Percentiles rank a stretch among this genome's conserved stretches.
Evolutionary conservation across 306 rosid genomes (phyloP).

Genomic region (Bauhinia variegata): DNA sequence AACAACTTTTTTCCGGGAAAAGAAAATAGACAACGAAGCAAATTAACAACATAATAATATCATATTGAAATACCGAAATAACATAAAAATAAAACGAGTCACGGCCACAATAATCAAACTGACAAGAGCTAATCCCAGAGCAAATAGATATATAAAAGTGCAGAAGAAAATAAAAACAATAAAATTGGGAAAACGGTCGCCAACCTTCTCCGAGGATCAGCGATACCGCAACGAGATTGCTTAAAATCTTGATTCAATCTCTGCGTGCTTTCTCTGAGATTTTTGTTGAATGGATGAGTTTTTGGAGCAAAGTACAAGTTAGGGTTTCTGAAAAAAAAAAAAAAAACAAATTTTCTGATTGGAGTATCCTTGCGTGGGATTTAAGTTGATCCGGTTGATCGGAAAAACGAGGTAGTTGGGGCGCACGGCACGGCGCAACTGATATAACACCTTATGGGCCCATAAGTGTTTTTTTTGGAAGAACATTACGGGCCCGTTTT

Average conservation of each 20-base stretch:
- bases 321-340: slow-evolving; percentile 39
- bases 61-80: too few relatives aligned
- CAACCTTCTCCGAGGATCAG: slow-evolving; percentile 39
- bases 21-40: too few relatives aligned
- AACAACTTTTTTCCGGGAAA: too few relatives aligned
- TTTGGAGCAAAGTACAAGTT: slow-evolving; percentile 30
- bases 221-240: slow-evolving; percentile 1
- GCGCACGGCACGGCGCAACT: background rate
- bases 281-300: background rate
- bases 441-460: too few relatives aligned
- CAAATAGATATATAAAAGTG: background rate
- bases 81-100: background rate
- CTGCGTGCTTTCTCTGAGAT: background rate
- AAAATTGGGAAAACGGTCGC: slow-evolving; percentile 32
- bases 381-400: too few relatives aligned
- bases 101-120: background rate
- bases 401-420: background rate
- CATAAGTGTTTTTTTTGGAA: too few relatives aligned
- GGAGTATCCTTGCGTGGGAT: too few relatives aligned
- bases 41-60: too few relatives aligned
- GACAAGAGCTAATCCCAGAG: background rate
- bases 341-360: background rate
- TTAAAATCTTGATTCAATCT: background rate
- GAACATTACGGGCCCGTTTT: too few relatives aligned
- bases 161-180: slow-evolving; percentile 16